Base-by-base conservation (phyloP, 2,329 filamentous ascomycete genomes). In the Zopfia rhizophila region DNA sequence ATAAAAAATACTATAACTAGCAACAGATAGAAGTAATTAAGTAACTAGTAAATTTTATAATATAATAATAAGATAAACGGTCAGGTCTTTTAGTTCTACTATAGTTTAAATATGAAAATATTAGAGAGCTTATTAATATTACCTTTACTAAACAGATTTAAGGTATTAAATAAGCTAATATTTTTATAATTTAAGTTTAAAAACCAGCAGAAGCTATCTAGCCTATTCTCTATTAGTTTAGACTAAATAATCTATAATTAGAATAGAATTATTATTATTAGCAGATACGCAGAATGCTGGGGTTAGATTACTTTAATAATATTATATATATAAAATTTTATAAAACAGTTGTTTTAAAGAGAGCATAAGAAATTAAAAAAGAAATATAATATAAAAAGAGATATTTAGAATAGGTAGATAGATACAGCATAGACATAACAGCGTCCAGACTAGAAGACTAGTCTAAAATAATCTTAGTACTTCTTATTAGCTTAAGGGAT, bases 141-240 rank as follows among this genome's bases (percentile, higher is more conserved):
- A 45, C 36, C 22, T 39, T 46, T 18, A 8, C 17, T 19, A n/a
- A 27, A 5, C 14, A 27, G 5, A 29, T 17, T n/a, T n/a, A n/a
- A n/a, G n/a, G n/a, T n/a, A n/a, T n/a, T n/a, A n/a, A n/a, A n/a
- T n/a, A n/a, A n/a, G n/a, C n/a, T n/a, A n/a, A n/a, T n/a, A n/a
- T n/a, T 18, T 2, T 27, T 4, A 7, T 17, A 11, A 13, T n/a
- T 7, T n/a, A 32, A 36, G n/a, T 11, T 30, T 7, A 8, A 48
- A 45, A 23, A 19, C 11, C 25, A 19, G 36, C 48, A 24, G 48
- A 51, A 51, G 27, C 23, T 19, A 45, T 52, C 24, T 24, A 55
- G 25, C 30, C 30, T 32, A 41, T 51, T 25, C 24, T 41, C 38
- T 35, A 54, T 51, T 7, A 23, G 48, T 30, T 48, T 51, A 29